Base-by-base conservation (phyloP, 441 rosid genomes). In the Sinapis alba region DNA sequence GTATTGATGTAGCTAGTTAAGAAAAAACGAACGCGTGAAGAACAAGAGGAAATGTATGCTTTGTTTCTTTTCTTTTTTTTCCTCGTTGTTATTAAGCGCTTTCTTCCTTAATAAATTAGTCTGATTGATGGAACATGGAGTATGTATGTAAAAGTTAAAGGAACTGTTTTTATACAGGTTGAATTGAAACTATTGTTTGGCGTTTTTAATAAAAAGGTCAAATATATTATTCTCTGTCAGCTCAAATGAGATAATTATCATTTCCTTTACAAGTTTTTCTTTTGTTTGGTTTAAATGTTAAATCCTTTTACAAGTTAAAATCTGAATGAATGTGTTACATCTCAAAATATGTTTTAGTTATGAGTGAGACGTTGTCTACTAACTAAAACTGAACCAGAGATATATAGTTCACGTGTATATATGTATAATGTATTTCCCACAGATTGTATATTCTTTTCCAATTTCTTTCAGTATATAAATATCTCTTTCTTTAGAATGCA, bases 121-220 rank as follows among this genome's bases (percentile, higher is more conserved):
- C 32, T 27, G 77, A 73, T 56, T 73, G 77, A 64, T 54, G 65
- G 69, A 51, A 62, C 54, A 15, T 63, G 62, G 36, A 63, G 24
- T 65, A 38, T 34, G 23, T 64, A 64, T 10, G 1, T 32, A 63
- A 63, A 53, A 21, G 28, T 15, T 28, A 21, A 54, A 65, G 15
- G 21, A 34, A 9, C 28, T 41, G 36, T 21, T 24, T 20, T 7
- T 41, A 56, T 65, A 65, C 64, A 57, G 38, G 61, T 67, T 30
- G 72, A 66, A 57, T 59, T 30, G 72, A 66, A 45, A 65, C 41
- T 45, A 32, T 74, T 59, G 43, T 30, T 59, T 32, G 45, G 12
- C 12, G 12, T 13, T 38, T 38, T 38, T 12, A 2, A 10, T 0
- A 5, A 30, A 16, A 1, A 51, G n/a, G 71, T 58, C 65, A 66